phyloP scores from a whole-genome alignment of 768 basidiomycete genomes.

The Postia placenta region DNA sequence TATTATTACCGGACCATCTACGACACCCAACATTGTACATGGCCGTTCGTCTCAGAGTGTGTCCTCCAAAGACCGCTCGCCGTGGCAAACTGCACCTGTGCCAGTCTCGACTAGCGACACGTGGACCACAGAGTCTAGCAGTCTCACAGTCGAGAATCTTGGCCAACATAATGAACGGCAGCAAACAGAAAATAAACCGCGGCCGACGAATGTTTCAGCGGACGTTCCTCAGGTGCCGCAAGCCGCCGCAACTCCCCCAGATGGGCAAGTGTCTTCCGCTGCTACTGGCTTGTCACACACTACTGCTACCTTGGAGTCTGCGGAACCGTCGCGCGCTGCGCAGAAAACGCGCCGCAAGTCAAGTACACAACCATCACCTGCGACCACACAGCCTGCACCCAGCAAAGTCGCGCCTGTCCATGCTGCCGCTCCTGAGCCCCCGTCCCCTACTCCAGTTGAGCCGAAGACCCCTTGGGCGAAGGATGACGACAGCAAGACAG shows the following conservation, averaged over 20 bases:
- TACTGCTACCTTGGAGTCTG: constrained; percentile 4
- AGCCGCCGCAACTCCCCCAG: neutral
- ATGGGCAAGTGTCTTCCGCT: constrained; percentile 2
- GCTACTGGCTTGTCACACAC: constrained; percentile 7
- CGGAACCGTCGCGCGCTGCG: constrained; percentile 1
- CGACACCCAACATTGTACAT: constrained; percentile 15
- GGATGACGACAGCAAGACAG: constrained; percentile 63
- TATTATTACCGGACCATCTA: constrained; percentile 16
- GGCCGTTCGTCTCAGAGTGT: constrained; percentile 6
- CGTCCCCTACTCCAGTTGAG: constrained; percentile 12
- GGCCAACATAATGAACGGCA: constrained; percentile 55
- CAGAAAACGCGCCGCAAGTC: constrained; percentile 15
- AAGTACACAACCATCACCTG: neutral
- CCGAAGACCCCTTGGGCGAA: constrained; percentile 60
- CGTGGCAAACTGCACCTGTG: constrained; percentile 46
- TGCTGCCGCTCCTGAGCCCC: neutral
- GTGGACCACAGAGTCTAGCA: constrained; percentile 44
- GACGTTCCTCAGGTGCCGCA: neutral
- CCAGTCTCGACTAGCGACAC: constrained; percentile 39
- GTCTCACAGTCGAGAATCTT: constrained; percentile 51
- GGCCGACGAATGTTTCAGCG: neutral
- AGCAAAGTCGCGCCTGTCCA: neutral
- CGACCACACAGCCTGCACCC: neutral
- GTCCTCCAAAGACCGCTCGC: constrained; percentile 37
- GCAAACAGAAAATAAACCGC: constrained; percentile 27